Base-by-base conservation (phyloP, 2,329 filamentous ascomycete genomes). In the Colletotrichum sp. region DNA sequence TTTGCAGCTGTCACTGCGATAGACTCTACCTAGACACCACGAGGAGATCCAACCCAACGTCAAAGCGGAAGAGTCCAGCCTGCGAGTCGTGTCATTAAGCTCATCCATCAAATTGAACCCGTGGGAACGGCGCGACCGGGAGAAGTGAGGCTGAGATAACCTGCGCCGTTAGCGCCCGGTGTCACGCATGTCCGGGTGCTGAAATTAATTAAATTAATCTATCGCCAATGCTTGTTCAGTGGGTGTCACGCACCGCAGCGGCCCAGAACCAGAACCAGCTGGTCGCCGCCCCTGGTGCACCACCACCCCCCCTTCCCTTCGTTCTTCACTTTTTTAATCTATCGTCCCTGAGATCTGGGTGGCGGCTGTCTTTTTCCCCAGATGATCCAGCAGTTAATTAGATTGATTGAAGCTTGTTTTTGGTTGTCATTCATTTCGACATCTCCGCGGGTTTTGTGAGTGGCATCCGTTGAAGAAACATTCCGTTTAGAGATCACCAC, bases 161-260 rank as follows among this genome's bases (percentile, higher is more conserved):
- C 64, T 59, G 64, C 39, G 15, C 68, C 59, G 43, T 24, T 55
- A 55, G 69, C n/a, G 67, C 30, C 39, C 61, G 39, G 59, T 43
- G 36, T 34, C 70, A 32, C 67, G 36, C 60, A 61, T 57, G 55
- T 63, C 43, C 21, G 18, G 34, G 43, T 28, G 70, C 28, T 28
- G 34, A 32, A 28, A 7, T 63, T 75, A 68, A 75, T 68, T 57
- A 68, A 68, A 73, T 36, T 30, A 75, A 75, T 75, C 36, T 61
- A 73, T 69, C 70, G 70, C 43, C 48, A 30, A 30, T 74, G 74
- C 74, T 75, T 75, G 74, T 68, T 64, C 67, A 59, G 73, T 73
- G 73, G 73, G 57, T n/a, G 73, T 16, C 32, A 21, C 34, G 15
- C 43, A 48, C 43, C 43, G 43, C 43, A 48, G 43, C 43, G 43